phyloP scores from a whole-genome alignment of 345 rosid species.

The Lepidium didymum region DNA sequence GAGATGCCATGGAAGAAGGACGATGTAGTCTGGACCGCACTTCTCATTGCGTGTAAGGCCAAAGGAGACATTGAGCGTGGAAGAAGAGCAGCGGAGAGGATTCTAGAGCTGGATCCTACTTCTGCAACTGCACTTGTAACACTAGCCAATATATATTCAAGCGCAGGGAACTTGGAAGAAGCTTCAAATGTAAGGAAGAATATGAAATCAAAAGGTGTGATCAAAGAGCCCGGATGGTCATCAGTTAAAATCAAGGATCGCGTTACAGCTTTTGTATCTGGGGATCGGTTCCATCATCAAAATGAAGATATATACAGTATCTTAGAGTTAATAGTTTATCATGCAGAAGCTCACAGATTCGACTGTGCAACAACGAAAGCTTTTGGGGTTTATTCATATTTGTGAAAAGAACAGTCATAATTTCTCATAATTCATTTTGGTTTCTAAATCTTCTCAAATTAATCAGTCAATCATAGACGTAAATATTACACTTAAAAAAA shows the following conservation, averaged over 20 bases:
- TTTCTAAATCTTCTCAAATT: neutral
- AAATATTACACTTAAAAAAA: neutral
- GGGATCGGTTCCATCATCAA: constrained; percentile 50
- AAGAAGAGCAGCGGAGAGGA: constrained; percentile 48
- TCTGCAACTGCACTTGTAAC: constrained; percentile 74
- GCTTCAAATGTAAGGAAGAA: constrained; percentile 62
- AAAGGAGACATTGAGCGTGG: constrained; percentile 68
- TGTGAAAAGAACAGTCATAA: neutral
- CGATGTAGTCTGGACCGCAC: constrained; percentile 81
- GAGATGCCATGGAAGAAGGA: constrained; percentile 62
- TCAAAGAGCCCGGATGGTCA: constrained; percentile 88
- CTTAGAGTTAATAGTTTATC: constrained; percentile 39
- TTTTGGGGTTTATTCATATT: neutral
- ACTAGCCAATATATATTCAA: constrained; percentile 66
- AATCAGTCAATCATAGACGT: neutral
- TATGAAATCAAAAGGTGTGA: constrained; percentile 67
- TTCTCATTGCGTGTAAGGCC: constrained; percentile 60
- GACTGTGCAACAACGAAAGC: constrained; percentile 3
- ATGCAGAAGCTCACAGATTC: constrained; percentile 25
- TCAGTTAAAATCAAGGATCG: constrained; percentile 39
- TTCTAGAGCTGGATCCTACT: constrained; percentile 62
- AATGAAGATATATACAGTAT: constrained; percentile 44
- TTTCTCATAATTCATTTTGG: neutral
- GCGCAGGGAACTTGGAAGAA: constrained; percentile 70
- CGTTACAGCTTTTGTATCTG: constrained; percentile 56